Evolutionary conservation across 129 eudicot genomes (phyloP), one percentile per base, ranked within the genome.

Genomic region (Scalesia atractyloides): DNA sequence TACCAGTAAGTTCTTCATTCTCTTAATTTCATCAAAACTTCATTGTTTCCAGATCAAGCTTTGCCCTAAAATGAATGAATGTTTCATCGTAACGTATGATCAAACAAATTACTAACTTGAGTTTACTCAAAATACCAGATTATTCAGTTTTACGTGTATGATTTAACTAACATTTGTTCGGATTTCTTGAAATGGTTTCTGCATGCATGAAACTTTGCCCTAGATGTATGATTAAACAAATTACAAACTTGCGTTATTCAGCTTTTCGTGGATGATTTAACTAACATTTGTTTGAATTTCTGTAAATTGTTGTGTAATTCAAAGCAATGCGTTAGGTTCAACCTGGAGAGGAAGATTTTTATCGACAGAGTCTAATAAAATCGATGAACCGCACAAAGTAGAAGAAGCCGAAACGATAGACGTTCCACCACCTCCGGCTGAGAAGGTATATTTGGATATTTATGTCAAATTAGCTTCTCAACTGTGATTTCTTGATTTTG

Each of bases 371-470:
- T 70, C 86, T 57, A 84, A 66, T 60, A 86, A 77, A 79, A 62
- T 76, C 37, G 89, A 82, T 66, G 91, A 83, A 79, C 82, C 85
- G 10, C 70, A 74, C 34, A 78, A 82, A 73, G 89, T 83, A 53
- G 96, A 90, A 71, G 96, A 94, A 77, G 89, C 97, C 10, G 90
- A 94, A 78, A 88, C 96, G 4, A 85, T 87, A 14, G 26, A 87
- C 60, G 56, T 75, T 37, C 91, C 97, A 4, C 98, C 95, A 11
- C 91, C 97, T 66, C 86, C 93, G 33, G 61, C 90, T 7, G 96
- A 90, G 78, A 94, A 90, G 96, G 99, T 90, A 72, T 9, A 16
- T 61, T 56, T 5, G 11, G 39, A 44, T 8, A 5, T 33, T 12
- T 74, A 12, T 37, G 14, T 47, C 4, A 12, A 2, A 14, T 47